Evolutionary conservation across 805 yeast species (phyloP).

Genomic region (Kluyveromyces aestuarii): DNA sequence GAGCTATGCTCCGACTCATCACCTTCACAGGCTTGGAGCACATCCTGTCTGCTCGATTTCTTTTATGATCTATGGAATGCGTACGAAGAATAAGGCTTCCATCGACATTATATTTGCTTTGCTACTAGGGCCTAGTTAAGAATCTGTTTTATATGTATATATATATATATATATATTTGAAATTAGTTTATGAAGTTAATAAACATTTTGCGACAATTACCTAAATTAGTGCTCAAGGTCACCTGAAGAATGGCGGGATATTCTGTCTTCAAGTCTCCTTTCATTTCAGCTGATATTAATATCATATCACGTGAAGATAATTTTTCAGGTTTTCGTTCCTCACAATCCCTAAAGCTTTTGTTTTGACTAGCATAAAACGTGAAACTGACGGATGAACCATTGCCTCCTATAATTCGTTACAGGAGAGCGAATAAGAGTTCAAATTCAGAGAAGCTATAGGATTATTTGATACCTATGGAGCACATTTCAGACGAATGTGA

Average conservation of each 20-base stretch:
- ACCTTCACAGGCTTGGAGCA: slow-evolving; percentile 96
- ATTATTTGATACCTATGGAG: not conserved
- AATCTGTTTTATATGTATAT: too few species aligned
- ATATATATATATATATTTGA: too few species aligned
- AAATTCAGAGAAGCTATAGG: not conserved
- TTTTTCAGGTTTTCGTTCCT: not conserved
- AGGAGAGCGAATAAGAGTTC: not conserved
- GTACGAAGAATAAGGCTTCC: slow-evolving; percentile 5
- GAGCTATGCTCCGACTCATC: slow-evolving; percentile 75
- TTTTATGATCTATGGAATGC: slow-evolving; percentile 51
- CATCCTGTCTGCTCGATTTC: slow-evolving; percentile 75
- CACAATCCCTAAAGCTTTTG: not conserved
- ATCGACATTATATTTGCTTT: not conserved
- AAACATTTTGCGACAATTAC: not conserved
- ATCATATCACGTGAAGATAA: not conserved
- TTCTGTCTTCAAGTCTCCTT: too few species aligned
- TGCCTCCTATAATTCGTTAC: not conserved
- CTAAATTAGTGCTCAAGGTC: too few species aligned
- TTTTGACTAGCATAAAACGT: not conserved
- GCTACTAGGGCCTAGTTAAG: not conserved
- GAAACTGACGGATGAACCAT: not conserved
- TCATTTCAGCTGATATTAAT: not conserved
- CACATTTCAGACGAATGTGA: not conserved
- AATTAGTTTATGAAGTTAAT: not conserved
- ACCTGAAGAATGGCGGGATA: too few species aligned